Evolutionary conservation across 441 rosid species (phyloP).

Genomic region (Erodium chrysanthum): DNA sequence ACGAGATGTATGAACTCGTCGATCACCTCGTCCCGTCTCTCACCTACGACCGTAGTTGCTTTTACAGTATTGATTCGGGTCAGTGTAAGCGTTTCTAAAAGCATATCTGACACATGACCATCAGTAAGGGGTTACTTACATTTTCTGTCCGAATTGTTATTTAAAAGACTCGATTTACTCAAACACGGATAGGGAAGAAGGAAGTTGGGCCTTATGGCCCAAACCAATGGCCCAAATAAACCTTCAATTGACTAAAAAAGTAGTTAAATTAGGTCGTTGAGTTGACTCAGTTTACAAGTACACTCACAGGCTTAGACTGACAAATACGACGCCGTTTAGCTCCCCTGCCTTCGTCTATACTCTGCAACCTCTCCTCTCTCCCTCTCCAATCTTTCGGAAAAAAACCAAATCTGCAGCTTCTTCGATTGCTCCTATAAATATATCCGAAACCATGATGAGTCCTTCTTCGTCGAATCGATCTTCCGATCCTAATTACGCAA

Average conservation of each 20-base stretch:
- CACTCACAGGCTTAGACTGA: neutral
- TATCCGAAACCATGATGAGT: neutral
- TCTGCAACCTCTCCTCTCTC: neutral
- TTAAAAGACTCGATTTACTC: too few relatives aligned
- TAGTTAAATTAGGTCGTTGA: neutral
- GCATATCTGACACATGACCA: too few relatives aligned
- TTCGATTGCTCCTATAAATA: neutral
- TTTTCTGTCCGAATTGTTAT: too few relatives aligned
- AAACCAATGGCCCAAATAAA: neutral
- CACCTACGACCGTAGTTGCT: too few relatives aligned
- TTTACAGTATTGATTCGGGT: too few relatives aligned
- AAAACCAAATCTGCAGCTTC: conserved; percentile 4
- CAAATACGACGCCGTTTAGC: neutral
- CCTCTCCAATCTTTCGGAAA: neutral
- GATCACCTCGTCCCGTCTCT: too few relatives aligned
- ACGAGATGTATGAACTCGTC: too few relatives aligned
- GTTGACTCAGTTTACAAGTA: neutral
- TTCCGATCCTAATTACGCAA: neutral
- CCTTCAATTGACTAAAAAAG: neutral
- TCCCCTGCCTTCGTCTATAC: neutral
- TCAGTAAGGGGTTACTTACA: too few relatives aligned
- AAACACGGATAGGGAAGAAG: too few relatives aligned
- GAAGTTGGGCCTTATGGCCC: neutral
- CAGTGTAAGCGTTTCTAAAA: too few relatives aligned
- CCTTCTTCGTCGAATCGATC: neutral